phyloP scores from a whole-genome alignment of 2,329 filamentous ascomycete species.

The Aureobasidium musti region DNA sequence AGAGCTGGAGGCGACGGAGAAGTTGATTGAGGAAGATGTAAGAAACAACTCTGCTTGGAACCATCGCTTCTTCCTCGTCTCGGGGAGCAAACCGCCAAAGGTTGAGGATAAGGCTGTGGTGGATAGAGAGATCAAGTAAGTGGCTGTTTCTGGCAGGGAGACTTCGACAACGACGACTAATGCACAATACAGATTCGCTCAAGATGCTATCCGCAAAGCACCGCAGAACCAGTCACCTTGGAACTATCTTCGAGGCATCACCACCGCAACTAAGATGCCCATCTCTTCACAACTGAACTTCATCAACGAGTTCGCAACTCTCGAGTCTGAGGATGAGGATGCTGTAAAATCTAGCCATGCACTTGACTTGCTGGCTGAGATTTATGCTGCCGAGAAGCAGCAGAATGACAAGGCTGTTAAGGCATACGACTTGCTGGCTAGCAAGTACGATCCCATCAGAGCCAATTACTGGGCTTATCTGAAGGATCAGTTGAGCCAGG shows the following conservation, averaged over 20 bases:
- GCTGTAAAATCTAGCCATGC: constrained; percentile 63
- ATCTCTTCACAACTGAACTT: constrained; percentile 56
- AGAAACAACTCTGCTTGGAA: constrained; percentile 98
- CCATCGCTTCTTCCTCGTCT: constrained; percentile 92
- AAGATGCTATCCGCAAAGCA: constrained; percentile 71
- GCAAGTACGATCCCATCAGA: constrained; percentile 88
- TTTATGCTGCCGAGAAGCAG: constrained; percentile 57
- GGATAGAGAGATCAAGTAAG: constrained; percentile 72
- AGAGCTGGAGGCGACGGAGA: constrained; percentile 71
- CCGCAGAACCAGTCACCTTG: constrained; percentile 94
- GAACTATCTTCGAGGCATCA: constrained; percentile 82
- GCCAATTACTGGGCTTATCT: constrained; percentile 91
- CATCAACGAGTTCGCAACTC: constrained; percentile 56
- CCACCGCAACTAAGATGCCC: constrained; percentile 63
- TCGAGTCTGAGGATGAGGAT: constrained; percentile 49
- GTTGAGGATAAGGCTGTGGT: constrained; percentile 57
- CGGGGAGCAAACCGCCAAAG: constrained; percentile 56
- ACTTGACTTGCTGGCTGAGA: constrained; percentile 71
- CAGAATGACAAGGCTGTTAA: constrained; percentile 64
- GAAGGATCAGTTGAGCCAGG: constrained; percentile 50
- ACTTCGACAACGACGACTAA: constrained; percentile 5
- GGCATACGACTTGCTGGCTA: constrained; percentile 71
- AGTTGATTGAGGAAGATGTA: constrained; percentile 75
- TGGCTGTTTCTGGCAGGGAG: not conserved
- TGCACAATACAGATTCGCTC: constrained; percentile 50